Conservation (phyloP, 1,139 yeast genomes). For the Saccharomyces hybrid region DNA sequence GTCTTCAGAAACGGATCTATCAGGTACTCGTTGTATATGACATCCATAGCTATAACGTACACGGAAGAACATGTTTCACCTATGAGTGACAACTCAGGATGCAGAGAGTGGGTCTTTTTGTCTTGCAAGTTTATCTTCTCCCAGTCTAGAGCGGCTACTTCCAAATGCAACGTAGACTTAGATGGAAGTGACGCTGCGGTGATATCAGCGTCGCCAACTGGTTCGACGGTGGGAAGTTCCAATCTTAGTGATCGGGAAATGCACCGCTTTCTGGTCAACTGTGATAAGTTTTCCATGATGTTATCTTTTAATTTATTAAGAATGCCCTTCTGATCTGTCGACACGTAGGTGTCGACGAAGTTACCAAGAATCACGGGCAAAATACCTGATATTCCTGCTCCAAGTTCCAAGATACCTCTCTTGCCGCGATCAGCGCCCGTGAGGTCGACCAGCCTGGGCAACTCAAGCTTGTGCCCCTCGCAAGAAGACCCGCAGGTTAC, state of each 20-base stretch:
- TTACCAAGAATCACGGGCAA: slow-evolving; percentile 25
- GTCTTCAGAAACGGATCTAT: slow-evolving; percentile 28
- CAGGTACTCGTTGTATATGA: slow-evolving; percentile 30
- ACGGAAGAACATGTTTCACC: slow-evolving; percentile 5
- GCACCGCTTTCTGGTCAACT: slow-evolving; percentile 17
- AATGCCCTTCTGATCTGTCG: slow-evolving; percentile 31
- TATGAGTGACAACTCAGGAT: not conserved
- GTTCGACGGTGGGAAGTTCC: not conserved
- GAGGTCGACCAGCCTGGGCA: slow-evolving; percentile 5
- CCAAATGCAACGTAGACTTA: slow-evolving; percentile 13
- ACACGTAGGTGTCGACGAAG: slow-evolving; percentile 23
- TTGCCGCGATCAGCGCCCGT: not conserved
- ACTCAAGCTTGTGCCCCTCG: not conserved
- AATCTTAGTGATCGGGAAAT: slow-evolving; percentile 9
- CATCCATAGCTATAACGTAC: slow-evolving; percentile 30
- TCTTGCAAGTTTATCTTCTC: slow-evolving; percentile 15
- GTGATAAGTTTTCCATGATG: slow-evolving; percentile 20
- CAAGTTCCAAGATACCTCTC: slow-evolving; percentile 25
- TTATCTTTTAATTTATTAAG: slow-evolving; percentile 23
- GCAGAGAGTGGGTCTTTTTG: slow-evolving; percentile 2
- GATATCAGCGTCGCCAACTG: not conserved
- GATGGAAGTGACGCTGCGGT: not conserved
- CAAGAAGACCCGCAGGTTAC: not conserved
- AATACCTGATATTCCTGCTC: slow-evolving; percentile 29
- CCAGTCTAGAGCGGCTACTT: slow-evolving; percentile 28